Evolutionary conservation across 73 alveolate species (phyloP).

Genomic region (Paramecium sonneborni): DNA sequence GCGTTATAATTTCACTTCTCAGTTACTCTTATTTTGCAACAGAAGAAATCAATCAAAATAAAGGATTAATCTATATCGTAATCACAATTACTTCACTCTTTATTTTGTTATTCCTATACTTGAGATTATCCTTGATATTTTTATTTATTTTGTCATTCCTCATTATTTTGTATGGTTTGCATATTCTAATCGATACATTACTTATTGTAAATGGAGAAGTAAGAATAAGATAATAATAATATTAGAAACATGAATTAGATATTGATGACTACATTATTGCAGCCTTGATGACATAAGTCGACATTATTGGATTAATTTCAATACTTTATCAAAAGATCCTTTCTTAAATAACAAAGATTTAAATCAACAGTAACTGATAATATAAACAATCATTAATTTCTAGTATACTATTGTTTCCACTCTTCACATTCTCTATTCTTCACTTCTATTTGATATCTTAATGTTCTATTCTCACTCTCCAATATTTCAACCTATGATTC

Average conservation of each 20-base stretch:
- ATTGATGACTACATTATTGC: neutral
- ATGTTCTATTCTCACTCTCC: slow-evolving; percentile 8
- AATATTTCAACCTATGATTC: neutral
- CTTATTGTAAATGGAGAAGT: neutral
- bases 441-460: neutral
- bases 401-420: slow-evolving; percentile 21
- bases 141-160: neutral
- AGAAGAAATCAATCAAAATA: neutral
- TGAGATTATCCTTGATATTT: neutral
- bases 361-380: slow-evolving; percentile 13
- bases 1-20: neutral
- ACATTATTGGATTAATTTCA: neutral
- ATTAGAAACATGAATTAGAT: neutral
- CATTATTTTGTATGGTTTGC: neutral
- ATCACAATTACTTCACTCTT: neutral
- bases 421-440: slow-evolving; percentile 7
- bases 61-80: neutral
- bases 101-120: neutral
- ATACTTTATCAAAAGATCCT: neutral
- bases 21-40: neutral
- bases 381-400: slow-evolving; percentile 16
- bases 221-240: neutral
- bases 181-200: neutral
- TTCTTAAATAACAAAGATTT: neutral
- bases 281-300: slow-evolving; percentile 14